Evolutionary conservation across 2,329 filamentous ascomycete species (phyloP).

Genomic region (Colletotrichum musicola): DNA sequence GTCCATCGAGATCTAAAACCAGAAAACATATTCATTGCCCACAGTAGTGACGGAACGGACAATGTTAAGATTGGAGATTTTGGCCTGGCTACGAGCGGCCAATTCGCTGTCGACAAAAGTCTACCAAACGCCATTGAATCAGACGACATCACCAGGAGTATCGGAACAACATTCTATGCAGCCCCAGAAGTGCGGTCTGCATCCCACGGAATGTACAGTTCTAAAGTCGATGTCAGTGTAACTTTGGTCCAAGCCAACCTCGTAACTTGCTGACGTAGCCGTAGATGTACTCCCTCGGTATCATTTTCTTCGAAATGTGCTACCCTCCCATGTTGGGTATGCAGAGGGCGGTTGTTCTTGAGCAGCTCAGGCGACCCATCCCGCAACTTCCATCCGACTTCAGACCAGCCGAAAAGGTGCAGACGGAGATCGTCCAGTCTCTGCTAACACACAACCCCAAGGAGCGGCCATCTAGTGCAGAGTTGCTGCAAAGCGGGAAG

Average conservation of each 20-base stretch:
- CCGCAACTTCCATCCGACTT: conserved; percentile 82
- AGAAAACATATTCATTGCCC: conserved; percentile 92
- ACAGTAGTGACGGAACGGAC: conserved; percentile 77
- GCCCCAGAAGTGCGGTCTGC: conserved; percentile 89
- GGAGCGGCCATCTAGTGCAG: conserved; percentile 83
- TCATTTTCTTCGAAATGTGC: conserved; percentile 99
- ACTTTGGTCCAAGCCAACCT: conserved; percentile 4
- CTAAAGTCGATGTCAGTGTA: conserved; percentile 85
- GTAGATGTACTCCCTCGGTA: conserved; percentile 93
- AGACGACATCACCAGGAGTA: conserved; percentile 77
- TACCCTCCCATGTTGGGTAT: conserved; percentile 73
- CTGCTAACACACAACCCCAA: conserved; percentile 86
- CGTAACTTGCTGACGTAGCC: conserved; percentile 33
- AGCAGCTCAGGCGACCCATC: conserved; percentile 75
- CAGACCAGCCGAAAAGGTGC: conserved; percentile 75
- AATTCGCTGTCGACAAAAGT: conserved; percentile 74
- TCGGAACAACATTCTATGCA: conserved; percentile 88
- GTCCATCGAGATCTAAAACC: conserved; percentile 97
- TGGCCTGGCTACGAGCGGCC: conserved; percentile 90
- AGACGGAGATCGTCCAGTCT: conserved; percentile 82
- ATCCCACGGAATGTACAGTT: conserved; percentile 82
- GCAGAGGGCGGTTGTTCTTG: conserved; percentile 74
- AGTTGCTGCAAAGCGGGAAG: conserved; percentile 87
- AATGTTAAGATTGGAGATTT: conserved; percentile 98
- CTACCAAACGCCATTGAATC: conserved; percentile 57